Evolutionary conservation across 2,329 filamentous ascomycete species (phyloP).

Genomic region (Bipolaris victoriae): DNA sequence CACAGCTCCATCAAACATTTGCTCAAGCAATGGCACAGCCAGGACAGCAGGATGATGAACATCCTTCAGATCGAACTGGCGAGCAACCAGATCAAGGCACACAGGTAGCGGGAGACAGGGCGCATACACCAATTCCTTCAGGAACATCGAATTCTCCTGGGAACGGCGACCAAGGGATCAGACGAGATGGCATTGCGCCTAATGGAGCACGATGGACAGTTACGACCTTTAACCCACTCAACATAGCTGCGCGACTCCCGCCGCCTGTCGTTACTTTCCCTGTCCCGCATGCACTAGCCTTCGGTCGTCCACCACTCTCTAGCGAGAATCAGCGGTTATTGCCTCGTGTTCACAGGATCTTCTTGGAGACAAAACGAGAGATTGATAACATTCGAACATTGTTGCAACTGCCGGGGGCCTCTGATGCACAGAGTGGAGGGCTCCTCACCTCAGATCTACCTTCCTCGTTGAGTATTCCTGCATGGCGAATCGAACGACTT

Average conservation of each 20-base stretch:
- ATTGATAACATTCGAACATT: constrained; percentile 41
- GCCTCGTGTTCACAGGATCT: constrained; percentile 26
- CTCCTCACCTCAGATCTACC: background rate
- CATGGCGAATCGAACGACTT: constrained; percentile 40
- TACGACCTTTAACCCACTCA: constrained; percentile 55
- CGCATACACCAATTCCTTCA: constrained; percentile 10
- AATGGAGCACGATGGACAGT: constrained; percentile 62
- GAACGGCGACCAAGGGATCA: constrained; percentile 51
- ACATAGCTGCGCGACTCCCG: constrained; percentile 31
- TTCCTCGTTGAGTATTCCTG: constrained; percentile 18
- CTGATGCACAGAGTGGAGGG: constrained; percentile 6
- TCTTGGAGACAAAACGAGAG: constrained; percentile 39
- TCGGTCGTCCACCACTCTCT: constrained; percentile 26
- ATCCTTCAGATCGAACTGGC: constrained; percentile 5
- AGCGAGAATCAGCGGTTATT: constrained; percentile 28
- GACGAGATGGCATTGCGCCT: constrained; percentile 58
- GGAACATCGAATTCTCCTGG: constrained; percentile 22
- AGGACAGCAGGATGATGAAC: constrained; percentile 14
- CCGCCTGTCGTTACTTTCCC: constrained; percentile 24
- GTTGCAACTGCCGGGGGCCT: constrained; percentile 19
- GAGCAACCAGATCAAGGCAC: constrained; percentile 12
- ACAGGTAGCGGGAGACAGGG: constrained; percentile 14
- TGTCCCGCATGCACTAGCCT: constrained; percentile 30
- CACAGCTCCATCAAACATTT: constrained; percentile 32
- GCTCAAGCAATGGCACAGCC: constrained; percentile 33